Percentiles rank a stretch among this genome's conserved stretches.
These are phyloP conservation scores for Chlorella sorokiniana DNA, from an alignment of 139 green algal species.

Conservation along the genomic window DNA sequence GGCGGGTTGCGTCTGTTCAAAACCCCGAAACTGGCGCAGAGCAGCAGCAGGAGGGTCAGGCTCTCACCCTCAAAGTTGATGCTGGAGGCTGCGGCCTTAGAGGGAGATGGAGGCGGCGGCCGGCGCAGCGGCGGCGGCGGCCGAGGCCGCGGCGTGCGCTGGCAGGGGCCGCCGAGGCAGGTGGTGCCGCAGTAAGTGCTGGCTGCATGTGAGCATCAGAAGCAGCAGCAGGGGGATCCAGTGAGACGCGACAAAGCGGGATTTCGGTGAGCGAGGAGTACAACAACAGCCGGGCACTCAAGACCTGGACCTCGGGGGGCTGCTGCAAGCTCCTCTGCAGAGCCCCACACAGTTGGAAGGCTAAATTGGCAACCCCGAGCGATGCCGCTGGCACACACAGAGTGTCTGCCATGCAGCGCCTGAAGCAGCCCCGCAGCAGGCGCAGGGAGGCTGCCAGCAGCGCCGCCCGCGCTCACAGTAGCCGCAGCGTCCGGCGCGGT, in stretches of 20 bases:
- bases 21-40: neutral
- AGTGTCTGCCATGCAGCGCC: too few species aligned
- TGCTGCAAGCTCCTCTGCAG: too few species aligned
- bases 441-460: too few species aligned
- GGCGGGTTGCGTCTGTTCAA: neutral
- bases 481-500: neutral
- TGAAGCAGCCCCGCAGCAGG: neutral
- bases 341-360: too few species aligned
- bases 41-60: neutral
- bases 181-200: neutral
- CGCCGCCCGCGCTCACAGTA: neutral
- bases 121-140: neutral
- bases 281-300: neutral
- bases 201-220: neutral
- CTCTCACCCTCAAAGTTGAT: constrained; percentile 1
- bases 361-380: too few species aligned
- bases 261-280: neutral
- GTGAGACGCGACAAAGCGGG: neutral
- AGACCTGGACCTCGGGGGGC: neutral
- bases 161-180: constrained; percentile 7
- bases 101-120: neutral
- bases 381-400: too few species aligned
- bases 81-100: neutral
- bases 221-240: neutral
- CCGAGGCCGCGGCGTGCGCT: neutral